Conservation (phyloP, 2,329 filamentous ascomycete species). For the Trichoderma pleuroti region DNA sequence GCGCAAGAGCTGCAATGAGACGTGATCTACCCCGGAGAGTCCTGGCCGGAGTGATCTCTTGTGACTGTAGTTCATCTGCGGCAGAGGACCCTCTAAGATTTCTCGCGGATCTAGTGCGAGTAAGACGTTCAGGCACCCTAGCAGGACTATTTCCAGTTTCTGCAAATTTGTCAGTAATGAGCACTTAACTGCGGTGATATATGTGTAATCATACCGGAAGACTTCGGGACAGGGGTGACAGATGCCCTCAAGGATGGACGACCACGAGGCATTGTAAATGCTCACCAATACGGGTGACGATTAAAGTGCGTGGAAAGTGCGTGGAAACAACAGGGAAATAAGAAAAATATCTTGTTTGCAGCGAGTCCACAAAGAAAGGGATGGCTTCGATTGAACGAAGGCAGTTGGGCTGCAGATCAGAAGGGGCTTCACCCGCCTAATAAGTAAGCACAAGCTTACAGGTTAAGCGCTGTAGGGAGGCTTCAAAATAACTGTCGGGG, state of each 20-base stretch:
- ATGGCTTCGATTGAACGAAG: not conserved
- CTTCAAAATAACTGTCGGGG: not conserved
- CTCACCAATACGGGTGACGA: not conserved
- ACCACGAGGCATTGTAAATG: constrained; percentile 30
- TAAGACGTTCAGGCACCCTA: constrained; percentile 23
- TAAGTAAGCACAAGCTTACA: not conserved
- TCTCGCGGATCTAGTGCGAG: constrained; percentile 27
- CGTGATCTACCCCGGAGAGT: constrained; percentile 27
- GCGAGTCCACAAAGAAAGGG: not conserved
- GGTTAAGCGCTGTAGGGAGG: not conserved
- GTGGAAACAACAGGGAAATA: not conserved
- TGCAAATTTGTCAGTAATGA: not conserved
- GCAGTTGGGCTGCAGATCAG: not conserved
- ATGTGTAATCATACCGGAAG: constrained; percentile 22
- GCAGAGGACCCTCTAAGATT: constrained; percentile 13
- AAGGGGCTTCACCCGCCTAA: not conserved
- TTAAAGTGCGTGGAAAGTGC: not conserved
- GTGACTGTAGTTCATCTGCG: not conserved
- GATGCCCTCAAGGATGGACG: constrained; percentile 27
- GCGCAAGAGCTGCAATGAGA: constrained; percentile 18
- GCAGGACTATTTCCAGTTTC: not conserved
- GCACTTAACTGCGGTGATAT: not conserved
- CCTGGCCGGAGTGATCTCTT: not conserved
- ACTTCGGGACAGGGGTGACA: constrained; percentile 20
- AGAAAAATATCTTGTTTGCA: not conserved